phyloP scores from a whole-genome alignment of 768 basidiomycete species.

The Hebeloma cylindrosporum region DNA sequence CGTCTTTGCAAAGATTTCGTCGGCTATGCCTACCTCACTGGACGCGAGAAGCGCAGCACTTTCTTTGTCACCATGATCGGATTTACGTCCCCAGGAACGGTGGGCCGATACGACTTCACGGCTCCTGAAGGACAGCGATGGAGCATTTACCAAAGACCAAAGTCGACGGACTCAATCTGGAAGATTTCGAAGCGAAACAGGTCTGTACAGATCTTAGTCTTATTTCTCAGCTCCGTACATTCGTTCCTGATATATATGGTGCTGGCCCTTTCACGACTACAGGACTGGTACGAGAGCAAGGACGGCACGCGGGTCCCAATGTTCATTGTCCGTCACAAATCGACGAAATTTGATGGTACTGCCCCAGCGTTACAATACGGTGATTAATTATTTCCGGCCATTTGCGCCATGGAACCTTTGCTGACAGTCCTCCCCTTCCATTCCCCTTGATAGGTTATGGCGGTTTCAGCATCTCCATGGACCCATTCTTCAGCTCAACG shows the following conservation, averaged over 20 bases:
- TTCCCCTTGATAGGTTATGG: conserved; percentile 61
- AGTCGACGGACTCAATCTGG: conserved; percentile 58
- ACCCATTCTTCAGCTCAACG: conserved; percentile 69
- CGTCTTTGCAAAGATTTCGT: conserved; percentile 68
- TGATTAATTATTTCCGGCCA: conserved; percentile 20
- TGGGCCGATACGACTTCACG: conserved; percentile 65
- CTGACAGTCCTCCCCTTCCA: neutral
- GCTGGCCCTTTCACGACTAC: neutral
- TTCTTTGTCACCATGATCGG: conserved; percentile 65
- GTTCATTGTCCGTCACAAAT: conserved; percentile 80
- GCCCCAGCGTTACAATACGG: conserved; percentile 80
- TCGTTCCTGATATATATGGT: too few relatives aligned
- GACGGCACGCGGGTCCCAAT: conserved; percentile 83
- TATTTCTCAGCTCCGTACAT: neutral
- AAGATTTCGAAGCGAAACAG: conserved; percentile 72
- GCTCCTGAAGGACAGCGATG: conserved; percentile 49
- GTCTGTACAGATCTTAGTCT: conserved; percentile 30
- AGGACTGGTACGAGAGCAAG: conserved; percentile 79
- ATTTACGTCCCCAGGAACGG: conserved; percentile 72
- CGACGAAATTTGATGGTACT: conserved; percentile 67
- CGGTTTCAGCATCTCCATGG: conserved; percentile 73
- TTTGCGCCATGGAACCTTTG: neutral
- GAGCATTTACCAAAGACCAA: conserved; percentile 56
- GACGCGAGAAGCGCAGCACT: conserved; percentile 52
- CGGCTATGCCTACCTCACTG: conserved; percentile 56